A percentile compares a stretch with the other conserved stretches of the same genome.
Conservation (phyloP, 1,284 basidiomycete genomes). For the Moesziomyces antarcticus region DNA sequence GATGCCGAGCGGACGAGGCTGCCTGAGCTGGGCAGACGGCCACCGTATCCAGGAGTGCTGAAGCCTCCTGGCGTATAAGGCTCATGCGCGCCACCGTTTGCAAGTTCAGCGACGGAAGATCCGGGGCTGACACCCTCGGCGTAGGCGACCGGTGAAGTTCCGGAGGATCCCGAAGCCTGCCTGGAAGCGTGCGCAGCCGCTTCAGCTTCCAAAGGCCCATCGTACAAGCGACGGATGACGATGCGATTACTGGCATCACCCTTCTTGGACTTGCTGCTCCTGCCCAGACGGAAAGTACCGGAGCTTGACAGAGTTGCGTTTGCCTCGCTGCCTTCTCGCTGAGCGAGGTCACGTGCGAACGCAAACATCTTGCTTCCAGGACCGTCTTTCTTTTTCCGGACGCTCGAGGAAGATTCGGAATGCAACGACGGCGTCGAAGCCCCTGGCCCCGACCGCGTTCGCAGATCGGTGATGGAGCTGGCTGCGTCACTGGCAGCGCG, state of each 20-base stretch:
- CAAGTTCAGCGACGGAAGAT: slow-evolving; percentile 20
- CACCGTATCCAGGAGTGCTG: neutral
- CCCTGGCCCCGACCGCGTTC: slow-evolving; percentile 5
- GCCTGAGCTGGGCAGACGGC: slow-evolving; percentile 9
- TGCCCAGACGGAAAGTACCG: slow-evolving; percentile 22
- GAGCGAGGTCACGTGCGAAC: slow-evolving; percentile 31
- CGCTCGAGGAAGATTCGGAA: slow-evolving; percentile 29
- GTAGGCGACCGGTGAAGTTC: slow-evolving; percentile 10
- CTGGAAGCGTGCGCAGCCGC: slow-evolving; percentile 9
- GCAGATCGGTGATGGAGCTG: slow-evolving; percentile 17
- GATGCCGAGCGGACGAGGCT: slow-evolving; percentile 20
- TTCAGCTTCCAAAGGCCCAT: slow-evolving; percentile 27
- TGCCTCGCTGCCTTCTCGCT: slow-evolving; percentile 23
- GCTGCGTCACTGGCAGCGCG: slow-evolving; percentile 31
- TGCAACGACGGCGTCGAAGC: slow-evolving; percentile 30
- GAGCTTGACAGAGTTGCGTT: slow-evolving; percentile 15
- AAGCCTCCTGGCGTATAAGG: slow-evolving; percentile 9
- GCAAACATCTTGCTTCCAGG: slow-evolving; percentile 38
- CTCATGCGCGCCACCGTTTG: neutral
- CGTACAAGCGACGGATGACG: slow-evolving; percentile 43
- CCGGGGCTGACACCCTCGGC: slow-evolving; percentile 27
- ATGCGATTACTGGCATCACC: slow-evolving; percentile 15
- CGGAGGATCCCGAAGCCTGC: neutral
- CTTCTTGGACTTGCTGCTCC: slow-evolving; percentile 30
- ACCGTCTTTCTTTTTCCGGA: slow-evolving; percentile 32